phyloP scores from a whole-genome alignment of 2,329 filamentous ascomycete genomes.

The Hymenoscyphus linearis region DNA sequence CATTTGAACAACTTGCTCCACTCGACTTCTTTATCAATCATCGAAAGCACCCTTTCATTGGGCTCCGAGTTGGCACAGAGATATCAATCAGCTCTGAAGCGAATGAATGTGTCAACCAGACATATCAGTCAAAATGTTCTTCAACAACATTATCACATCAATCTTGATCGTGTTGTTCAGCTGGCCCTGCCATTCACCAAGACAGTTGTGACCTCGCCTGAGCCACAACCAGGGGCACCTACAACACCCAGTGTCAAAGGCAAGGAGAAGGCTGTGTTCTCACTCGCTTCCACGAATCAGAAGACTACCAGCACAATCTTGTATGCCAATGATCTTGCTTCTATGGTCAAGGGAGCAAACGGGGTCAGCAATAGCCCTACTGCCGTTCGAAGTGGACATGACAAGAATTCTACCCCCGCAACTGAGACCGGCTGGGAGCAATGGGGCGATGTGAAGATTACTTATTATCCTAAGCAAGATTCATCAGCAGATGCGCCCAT shows the following conservation, averaged over 20 bases:
- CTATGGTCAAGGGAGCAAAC: conserved; percentile 58
- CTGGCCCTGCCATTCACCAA: conserved; percentile 79
- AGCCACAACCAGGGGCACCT: conserved; percentile 46
- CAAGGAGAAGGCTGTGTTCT: conserved; percentile 62
- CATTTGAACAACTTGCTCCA: conserved; percentile 86
- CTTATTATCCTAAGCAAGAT: conserved; percentile 58
- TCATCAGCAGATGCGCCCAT: conserved; percentile 28
- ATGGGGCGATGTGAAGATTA: conserved; percentile 75
- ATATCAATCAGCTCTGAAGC: conserved; percentile 84
- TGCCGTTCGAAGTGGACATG: conserved; percentile 27
- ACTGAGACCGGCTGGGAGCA: conserved; percentile 57
- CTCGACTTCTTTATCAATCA: conserved; percentile 73
- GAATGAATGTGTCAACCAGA: conserved; percentile 57
- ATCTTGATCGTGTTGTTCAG: conserved; percentile 76
- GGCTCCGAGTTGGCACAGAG: conserved; percentile 83
- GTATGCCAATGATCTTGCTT: conserved; percentile 79
- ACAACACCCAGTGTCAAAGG: conserved; percentile 58
- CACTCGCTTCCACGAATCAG: conserved; percentile 37
- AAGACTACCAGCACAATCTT: conserved; percentile 46
- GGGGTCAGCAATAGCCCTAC: conserved; percentile 31
- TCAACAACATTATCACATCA: conserved; percentile 77
- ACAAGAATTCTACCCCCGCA: conserved; percentile 15
- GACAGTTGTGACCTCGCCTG: conserved; percentile 47
- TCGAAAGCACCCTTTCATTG: conserved; percentile 74
- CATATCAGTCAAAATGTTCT: conserved; percentile 69